Evolutionary conservation across 352 stramenopile genomes (phyloP).

Genomic region (Elongisporangium anandrum): DNA sequence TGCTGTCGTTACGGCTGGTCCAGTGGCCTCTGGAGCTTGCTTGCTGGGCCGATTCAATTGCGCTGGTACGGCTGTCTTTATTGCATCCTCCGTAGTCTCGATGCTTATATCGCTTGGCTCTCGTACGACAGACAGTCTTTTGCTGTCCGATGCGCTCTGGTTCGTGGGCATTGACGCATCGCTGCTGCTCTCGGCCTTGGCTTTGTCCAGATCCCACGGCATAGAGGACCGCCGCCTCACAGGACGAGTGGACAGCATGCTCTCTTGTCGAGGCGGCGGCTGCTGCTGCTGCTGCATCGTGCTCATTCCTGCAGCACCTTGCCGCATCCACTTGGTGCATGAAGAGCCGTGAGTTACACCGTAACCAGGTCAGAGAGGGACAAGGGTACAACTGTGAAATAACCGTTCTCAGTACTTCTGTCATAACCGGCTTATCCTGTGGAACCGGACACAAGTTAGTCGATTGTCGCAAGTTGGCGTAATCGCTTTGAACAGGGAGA

Average conservation of each 20-base stretch:
- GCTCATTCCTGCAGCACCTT: background rate
- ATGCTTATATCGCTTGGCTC: background rate
- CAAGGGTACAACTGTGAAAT: no score
- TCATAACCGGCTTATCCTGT: no score
- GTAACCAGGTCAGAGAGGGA: background rate
- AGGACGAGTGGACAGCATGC: background rate
- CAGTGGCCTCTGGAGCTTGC: background rate
- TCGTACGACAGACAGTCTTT: background rate
- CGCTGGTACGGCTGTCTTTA: background rate
- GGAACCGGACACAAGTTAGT: no score
- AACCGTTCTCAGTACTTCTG: no score
- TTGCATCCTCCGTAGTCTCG: background rate
- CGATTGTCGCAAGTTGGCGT: background rate
- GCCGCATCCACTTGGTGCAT: background rate
- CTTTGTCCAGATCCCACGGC: background rate
- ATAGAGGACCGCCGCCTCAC: background rate
- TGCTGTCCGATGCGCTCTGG: background rate
- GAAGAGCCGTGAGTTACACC: background rate
- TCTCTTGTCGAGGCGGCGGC: background rate
- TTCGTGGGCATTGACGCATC: background rate
- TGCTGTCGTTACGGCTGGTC: background rate
- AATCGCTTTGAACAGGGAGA: background rate
- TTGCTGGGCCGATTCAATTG: background rate
- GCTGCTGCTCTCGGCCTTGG: background rate
- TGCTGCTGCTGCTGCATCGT: background rate